Base-by-base conservation (phyloP, 345 rosid genomes). In the Bretschneidera sinensis region DNA sequence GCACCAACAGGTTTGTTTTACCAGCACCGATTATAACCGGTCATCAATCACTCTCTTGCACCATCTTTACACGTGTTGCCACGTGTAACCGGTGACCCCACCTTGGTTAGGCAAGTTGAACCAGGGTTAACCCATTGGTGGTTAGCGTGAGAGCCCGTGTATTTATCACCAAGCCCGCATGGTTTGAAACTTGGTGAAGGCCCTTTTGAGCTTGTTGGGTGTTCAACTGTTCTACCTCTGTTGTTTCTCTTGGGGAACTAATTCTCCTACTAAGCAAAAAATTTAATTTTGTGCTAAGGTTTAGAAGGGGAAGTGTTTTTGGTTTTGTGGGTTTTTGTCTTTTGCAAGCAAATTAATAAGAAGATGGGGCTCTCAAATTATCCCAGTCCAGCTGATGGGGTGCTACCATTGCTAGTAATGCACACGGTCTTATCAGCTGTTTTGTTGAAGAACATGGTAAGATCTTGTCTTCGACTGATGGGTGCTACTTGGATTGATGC, bases 291-390 rank as follows among this genome's bases (percentile, higher is more conserved):
- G 21, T 43, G 51, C 50, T 20, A 13, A 19, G 15, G 22, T 17
- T 57, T 21, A 19, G 48, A 34, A 31, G 24, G 14, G 10, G 16
- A 13, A 56, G 21, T 39, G 45, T 39, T 39, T 9, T 9, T 31
- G 35, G 4, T 4, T 31, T 31, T 9, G 9, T 14, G 19, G 50
- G n/a, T 5, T 34, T 33, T 34, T 28, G 20, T 33, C 15, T 16
- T 50, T 19, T 50, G n/a, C n/a, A n/a, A n/a, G n/a, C n/a, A n/a
- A 39, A 39, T 5, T 11, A 39, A 39, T 28, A 14, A 0, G 16
- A 39, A 28, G 11, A 92, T 92, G 98, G 98, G 98, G 18, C 76
- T 89, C 47, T 78, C 92, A 20, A 85, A 71, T 22, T 89, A 78
- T 67, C 92, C 87, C 1, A 65, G 69, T 43, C 63, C 86, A 10